Evolutionary conservation across 1,284 basidiomycete species (phyloP).

Genomic region (Coriolopsis trogii): DNA sequence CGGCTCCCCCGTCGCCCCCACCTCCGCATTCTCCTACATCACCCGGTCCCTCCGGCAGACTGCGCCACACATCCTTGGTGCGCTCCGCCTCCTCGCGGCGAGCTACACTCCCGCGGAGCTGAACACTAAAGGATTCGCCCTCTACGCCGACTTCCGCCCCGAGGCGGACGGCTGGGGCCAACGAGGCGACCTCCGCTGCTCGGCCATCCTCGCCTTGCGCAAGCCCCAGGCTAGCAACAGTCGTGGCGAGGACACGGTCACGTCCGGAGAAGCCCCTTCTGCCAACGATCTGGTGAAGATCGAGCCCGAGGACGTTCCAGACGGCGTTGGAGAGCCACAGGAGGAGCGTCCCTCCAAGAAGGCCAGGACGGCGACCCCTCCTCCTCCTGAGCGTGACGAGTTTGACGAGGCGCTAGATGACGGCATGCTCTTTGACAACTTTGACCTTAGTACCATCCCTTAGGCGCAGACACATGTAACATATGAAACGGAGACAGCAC

Average conservation of each 20-base stretch:
- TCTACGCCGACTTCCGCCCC: constrained; percentile 82
- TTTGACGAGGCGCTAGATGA: constrained; percentile 55
- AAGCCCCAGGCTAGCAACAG: constrained; percentile 31
- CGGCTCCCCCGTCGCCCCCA: constrained; percentile 73
- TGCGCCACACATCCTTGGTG: constrained; percentile 76
- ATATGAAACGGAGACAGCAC: constrained; percentile 7
- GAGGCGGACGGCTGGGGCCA: constrained; percentile 75
- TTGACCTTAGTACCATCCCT: constrained; percentile 36
- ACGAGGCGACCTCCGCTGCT: constrained; percentile 66
- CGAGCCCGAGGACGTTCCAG: constrained; percentile 13
- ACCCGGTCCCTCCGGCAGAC: constrained; percentile 79
- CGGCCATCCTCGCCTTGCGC: constrained; percentile 59
- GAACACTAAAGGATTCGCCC: constrained; percentile 65
- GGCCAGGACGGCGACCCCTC: no score
- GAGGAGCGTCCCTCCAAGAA: no score
- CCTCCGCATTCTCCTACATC: constrained; percentile 80
- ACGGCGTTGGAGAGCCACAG: neutral
- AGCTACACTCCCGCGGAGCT: constrained; percentile 71
- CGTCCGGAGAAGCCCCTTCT: neutral
- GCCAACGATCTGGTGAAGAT: constrained; percentile 25
- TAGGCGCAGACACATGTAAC: constrained; percentile 29
- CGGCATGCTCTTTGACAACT: constrained; percentile 47
- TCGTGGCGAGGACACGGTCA: neutral
- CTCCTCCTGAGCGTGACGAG: constrained; percentile 46
- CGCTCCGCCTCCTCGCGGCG: constrained; percentile 75